Evolutionary conservation across 2,329 filamentous ascomycete genomes (phyloP).

Genomic region (Talaromyces albobiverticillius): DNA sequence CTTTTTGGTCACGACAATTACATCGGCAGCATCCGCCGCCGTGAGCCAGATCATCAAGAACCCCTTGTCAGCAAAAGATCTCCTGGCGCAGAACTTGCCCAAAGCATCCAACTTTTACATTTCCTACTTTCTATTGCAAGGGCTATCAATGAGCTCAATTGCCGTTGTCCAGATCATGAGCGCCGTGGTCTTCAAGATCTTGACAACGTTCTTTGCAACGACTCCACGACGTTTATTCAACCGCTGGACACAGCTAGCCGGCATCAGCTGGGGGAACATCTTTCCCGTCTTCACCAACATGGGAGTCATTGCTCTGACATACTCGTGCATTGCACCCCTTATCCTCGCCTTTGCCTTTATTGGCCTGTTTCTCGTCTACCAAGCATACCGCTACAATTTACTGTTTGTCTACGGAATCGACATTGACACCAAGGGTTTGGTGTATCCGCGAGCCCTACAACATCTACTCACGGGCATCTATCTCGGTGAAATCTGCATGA

Average conservation of each 20-base stretch:
- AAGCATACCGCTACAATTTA: conserved; percentile 87
- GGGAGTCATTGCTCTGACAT: conserved; percentile 79
- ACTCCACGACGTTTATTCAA: conserved; percentile 72
- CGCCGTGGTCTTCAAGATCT: conserved; percentile 67
- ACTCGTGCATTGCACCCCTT: conserved; percentile 82
- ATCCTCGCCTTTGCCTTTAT: conserved; percentile 77
- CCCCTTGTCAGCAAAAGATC: conserved; percentile 60
- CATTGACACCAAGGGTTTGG: conserved; percentile 83
- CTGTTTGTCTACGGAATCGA: conserved; percentile 78
- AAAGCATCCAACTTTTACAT: conserved; percentile 93
- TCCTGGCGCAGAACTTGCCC: conserved; percentile 74
- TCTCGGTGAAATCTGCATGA: conserved; percentile 75
- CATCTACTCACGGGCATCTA: conserved; percentile 84
- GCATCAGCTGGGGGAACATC: conserved; percentile 80
- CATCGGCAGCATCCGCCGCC: conserved; percentile 74
- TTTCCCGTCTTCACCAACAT: conserved; percentile 78
- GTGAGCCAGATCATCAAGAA: conserved; percentile 62
- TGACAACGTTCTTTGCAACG: conserved; percentile 68
- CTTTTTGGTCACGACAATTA: conserved; percentile 80
- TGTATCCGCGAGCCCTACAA: conserved; percentile 81
- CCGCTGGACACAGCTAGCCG: conserved; percentile 69
- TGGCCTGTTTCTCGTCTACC: conserved; percentile 76
- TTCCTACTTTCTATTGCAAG: conserved; percentile 91
- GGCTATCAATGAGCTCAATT: conserved; percentile 70
- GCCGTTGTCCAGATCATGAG: conserved; percentile 71